A percentile compares a stretch with the other conserved stretches of the same genome.
phyloP scores from a whole-genome alignment of 768 basidiomycete genomes.

The Lyophyllum atratum region DNA sequence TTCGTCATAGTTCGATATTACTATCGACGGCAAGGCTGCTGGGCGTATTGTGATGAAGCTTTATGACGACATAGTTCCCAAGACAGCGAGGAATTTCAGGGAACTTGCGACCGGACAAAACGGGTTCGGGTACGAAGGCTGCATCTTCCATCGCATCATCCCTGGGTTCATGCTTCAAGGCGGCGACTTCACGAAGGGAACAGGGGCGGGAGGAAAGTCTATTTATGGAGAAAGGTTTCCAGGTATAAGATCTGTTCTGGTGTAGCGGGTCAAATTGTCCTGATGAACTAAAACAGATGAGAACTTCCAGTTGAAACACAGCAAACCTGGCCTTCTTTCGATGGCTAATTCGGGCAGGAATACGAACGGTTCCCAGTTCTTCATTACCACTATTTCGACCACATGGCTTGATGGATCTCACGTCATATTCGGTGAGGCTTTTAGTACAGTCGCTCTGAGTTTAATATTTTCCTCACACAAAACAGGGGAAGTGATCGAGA shows the following conservation, averaged over 20 bases:
- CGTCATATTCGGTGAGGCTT: slow-evolving; percentile 30
- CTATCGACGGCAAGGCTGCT: slow-evolving; percentile 55
- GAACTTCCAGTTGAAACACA: slow-evolving; percentile 77
- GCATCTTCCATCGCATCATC: slow-evolving; percentile 72
- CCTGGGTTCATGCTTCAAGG: slow-evolving; percentile 84
- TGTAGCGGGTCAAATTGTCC: slow-evolving; percentile 30
- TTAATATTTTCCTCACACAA: neutral
- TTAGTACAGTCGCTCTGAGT: neutral
- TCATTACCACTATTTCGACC: slow-evolving; percentile 73
- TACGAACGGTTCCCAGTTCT: slow-evolving; percentile 85
- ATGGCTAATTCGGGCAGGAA: slow-evolving; percentile 86
- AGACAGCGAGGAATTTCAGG: slow-evolving; percentile 80
- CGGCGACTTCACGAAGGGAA: slow-evolving; percentile 75
- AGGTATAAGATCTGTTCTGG: slow-evolving; percentile 44
- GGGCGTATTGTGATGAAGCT: slow-evolving; percentile 83
- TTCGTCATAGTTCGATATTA: slow-evolving; percentile 57
- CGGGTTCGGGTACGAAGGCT: slow-evolving; percentile 72
- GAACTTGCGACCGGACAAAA: slow-evolving; percentile 68
- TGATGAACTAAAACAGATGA: slow-evolving; percentile 54
- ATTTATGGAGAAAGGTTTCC: slow-evolving; percentile 83
- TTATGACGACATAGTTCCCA: slow-evolving; percentile 80
- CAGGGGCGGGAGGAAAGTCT: slow-evolving; percentile 79
- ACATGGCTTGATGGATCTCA: slow-evolving; percentile 56
- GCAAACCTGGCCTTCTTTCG: slow-evolving; percentile 61
- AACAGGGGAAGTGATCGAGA: slow-evolving; percentile 62